These are phyloP conservation scores for Sclerotinia nivalis DNA, from an alignment of 2,329 filamentous ascomycete genomes.

Conservation along the genomic window DNA sequence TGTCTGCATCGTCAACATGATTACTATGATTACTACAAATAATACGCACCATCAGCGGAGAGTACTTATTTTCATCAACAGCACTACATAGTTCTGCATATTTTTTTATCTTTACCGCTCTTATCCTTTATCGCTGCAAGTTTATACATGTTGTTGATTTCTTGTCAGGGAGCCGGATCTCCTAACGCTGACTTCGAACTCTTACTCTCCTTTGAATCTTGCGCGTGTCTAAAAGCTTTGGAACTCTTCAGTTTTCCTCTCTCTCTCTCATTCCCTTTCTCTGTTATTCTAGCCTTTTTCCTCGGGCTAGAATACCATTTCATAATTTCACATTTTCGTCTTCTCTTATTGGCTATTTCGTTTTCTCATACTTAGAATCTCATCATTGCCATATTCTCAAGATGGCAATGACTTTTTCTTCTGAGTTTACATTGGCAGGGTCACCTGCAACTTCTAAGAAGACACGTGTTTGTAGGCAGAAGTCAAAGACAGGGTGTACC, in stretches of 20 bases:
- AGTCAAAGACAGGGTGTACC: constrained; percentile 25
- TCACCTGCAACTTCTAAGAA: constrained; percentile 16
- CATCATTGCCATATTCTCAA: constrained; percentile 21
- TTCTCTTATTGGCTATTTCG: neutral
- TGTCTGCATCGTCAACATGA: constrained; percentile 4
- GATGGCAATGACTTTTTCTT: constrained; percentile 21
- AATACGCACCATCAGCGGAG: neutral
- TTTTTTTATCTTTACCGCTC: neutral
- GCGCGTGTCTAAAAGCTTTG: constrained; percentile 5
- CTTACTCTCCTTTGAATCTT: neutral
- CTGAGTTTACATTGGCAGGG: constrained; percentile 6
- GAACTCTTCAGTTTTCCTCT: neutral
- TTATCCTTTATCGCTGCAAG: constrained; percentile 2
- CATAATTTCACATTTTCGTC: neutral
- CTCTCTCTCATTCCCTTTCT: neutral
- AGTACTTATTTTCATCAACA: constrained; percentile 10
- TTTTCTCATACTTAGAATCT: neutral
- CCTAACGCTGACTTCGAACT: neutral
- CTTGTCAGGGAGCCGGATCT: constrained; percentile 19
- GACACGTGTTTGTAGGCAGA: constrained; percentile 37
- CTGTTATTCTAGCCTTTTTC: constrained; percentile 4
- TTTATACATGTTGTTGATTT: constrained; percentile 17
- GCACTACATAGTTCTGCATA: constrained; percentile 1
- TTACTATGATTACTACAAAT: constrained; percentile 6
- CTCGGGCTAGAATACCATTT: constrained; percentile 7